A percentile compares a stretch with the other conserved stretches of the same genome.
These are phyloP conservation scores for Metroxylon sagu DNA, from an alignment of 176 grass and related monocot species.

Conservation along the genomic window DNA sequence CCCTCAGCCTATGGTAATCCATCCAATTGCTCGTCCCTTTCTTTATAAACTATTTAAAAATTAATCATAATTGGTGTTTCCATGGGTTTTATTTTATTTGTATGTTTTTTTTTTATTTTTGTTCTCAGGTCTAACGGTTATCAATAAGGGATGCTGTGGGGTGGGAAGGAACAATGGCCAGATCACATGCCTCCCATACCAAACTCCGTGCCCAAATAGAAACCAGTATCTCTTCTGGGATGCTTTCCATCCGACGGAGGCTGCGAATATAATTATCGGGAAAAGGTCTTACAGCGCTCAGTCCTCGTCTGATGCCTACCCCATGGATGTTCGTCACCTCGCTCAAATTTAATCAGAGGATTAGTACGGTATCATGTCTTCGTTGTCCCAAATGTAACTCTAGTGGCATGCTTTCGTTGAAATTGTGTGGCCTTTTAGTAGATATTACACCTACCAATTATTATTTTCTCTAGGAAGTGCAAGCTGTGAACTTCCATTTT, in stretches of 20 bases:
- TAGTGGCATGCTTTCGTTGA: too few species aligned
- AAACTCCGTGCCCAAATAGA: constrained; percentile 70
- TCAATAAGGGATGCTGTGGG: constrained; percentile 69
- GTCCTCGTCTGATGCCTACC: constrained; percentile 54
- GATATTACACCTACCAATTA: too few species aligned
- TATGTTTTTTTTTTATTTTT: not conserved
- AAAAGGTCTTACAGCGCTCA: constrained; percentile 56
- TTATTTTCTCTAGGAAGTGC: too few species aligned
- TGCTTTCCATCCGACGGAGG: constrained; percentile 90
- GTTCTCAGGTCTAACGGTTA: constrained; percentile 49
- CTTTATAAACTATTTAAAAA: too few species aligned
- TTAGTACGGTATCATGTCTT: too few species aligned
- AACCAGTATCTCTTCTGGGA: constrained; percentile 89
- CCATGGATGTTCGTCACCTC: constrained; percentile 54
- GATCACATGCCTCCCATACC: constrained; percentile 83
- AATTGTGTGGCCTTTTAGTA: too few species aligned
- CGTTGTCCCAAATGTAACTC: too few species aligned
- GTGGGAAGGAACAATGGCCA: constrained; percentile 98
- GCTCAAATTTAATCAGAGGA: constrained; percentile 29
- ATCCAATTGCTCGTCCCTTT: too few species aligned
- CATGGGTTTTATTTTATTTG: constrained; percentile 1
- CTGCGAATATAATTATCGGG: constrained; percentile 61
- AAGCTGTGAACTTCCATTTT: too few species aligned
- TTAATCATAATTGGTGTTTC: not conserved
- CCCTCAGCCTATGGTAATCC: constrained; percentile 27